Base-by-base conservation (phyloP, 192 early-diverging fungal species). In the Chytriomyces sp. region DNA sequence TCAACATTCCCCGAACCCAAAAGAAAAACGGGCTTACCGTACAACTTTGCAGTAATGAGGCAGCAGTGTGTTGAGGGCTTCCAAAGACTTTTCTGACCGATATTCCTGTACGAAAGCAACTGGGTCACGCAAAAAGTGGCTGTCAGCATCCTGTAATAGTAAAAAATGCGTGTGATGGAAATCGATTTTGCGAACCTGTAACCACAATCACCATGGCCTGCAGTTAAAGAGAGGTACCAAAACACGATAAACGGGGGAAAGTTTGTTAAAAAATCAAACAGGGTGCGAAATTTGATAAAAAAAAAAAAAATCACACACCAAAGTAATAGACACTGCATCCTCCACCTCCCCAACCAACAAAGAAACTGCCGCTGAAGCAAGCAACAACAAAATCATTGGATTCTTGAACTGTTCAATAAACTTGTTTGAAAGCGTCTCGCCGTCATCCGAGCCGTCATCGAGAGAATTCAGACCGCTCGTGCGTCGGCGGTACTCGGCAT, bases 51-150 rank as follows among this genome's bases (percentile, higher is more conserved):
- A 94, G 75, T 93, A 85, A 78, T 93, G 93, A n/a, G 94, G 94
- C 7, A 93, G 93, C 23, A 95, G 80, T 66, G 93, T 91, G 80
- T 94, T 94, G 64, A 96, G 79, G 6, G 92, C 94, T 68, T 96
- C 91, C 5, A 96, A 80, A 20, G 92, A 93, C 78, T 96, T 90
- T 76, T 94, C 92, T 7, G 93, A 93, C 53, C 90, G 84, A 77
- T 96, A 96, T 76, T 96, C 94, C 79, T 96, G 94, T 7, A 94
- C 88, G 83, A 96, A 96, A 0, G 93, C 93, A 43, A 96, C 93
- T 94, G 77, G 77, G 7, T 24, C 65, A 28, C 60, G 10, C 10
- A 35, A 28, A 28, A 72, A 61, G n/a, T 64, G 35, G 53, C 20
- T 16, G 9, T n/a, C 11, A 18, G n/a, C 13, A 73, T 50, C 13